Evolutionary conservation across 2,329 filamentous ascomycete genomes (phyloP).

Genomic region (Pyrenophora graminea): DNA sequence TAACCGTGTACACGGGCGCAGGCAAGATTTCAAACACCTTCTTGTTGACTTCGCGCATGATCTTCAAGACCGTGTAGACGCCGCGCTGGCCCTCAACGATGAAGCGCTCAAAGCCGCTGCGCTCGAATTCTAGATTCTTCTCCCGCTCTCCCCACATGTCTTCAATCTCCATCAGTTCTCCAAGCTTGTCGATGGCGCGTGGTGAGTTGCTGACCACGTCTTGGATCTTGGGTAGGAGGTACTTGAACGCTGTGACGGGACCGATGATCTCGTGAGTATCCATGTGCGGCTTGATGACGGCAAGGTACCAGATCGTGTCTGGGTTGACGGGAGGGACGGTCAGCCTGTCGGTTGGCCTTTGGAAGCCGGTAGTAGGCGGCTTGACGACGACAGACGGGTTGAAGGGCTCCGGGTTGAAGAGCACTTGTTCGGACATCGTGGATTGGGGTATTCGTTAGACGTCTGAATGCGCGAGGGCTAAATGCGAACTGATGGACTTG

Average conservation of each 20-base stretch:
- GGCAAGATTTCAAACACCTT: constrained; percentile 14
- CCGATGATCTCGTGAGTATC: constrained; percentile 26
- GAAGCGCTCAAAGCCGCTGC: constrained; percentile 16
- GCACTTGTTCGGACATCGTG: constrained; percentile 14
- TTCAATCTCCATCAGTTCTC: constrained; percentile 1
- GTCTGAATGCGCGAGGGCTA: background rate
- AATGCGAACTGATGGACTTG: background rate
- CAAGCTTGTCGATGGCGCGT: constrained; percentile 26
- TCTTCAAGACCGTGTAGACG: constrained; percentile 15
- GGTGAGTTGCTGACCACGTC: constrained; percentile 20
- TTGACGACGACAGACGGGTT: background rate
- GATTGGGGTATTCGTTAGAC: background rate
- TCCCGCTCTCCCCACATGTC: constrained; percentile 12
- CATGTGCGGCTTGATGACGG: constrained; percentile 25
- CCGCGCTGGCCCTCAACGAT: constrained; percentile 24
- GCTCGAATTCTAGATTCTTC: constrained; percentile 2
- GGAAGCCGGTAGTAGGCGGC: background rate
- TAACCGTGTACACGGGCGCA: constrained; percentile 24
- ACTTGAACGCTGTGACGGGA: constrained; percentile 19
- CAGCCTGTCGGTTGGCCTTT: constrained; percentile 23
- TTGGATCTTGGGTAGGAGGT: constrained; percentile 24
- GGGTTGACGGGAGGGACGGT: constrained; percentile 1
- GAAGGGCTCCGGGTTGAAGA: constrained; percentile 9
- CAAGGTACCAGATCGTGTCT: constrained; percentile 32
- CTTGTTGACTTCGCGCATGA: constrained; percentile 17